These are phyloP conservation scores for Hypomontagnella submonticulosa DNA, from an alignment of 495 filamentous ascomycete genomes.

Conservation along the genomic window DNA sequence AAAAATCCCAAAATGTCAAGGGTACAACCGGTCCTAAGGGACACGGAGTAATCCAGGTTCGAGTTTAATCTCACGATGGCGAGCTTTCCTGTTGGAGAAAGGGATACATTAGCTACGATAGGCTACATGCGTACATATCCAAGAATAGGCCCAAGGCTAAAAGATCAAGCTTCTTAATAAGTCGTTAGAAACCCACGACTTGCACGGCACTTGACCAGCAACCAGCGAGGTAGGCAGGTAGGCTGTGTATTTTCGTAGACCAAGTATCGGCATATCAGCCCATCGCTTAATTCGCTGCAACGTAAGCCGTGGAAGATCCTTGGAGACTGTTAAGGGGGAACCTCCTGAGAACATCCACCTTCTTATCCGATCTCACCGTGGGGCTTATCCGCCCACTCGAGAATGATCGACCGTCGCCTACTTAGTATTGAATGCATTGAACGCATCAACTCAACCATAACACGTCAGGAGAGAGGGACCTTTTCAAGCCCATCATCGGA, in stretches of 20 bases:
- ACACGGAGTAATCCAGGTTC: constrained; percentile 20
- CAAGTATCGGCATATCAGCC: constrained; percentile 34
- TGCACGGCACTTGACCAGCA: constrained; percentile 36
- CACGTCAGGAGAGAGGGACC: constrained; percentile 4
- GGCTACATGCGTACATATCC: constrained; percentile 33
- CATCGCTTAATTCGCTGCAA: background rate
- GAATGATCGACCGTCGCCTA: constrained; percentile 25
- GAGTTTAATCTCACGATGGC: constrained; percentile 33
- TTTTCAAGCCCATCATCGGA: constrained; percentile 25
- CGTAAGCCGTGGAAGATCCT: background rate
- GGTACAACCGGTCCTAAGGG: constrained; percentile 9
- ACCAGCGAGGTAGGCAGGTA: constrained; percentile 13
- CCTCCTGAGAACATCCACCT: constrained; percentile 4
- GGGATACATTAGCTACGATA: constrained; percentile 23
- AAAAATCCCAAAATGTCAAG: constrained; percentile 25
- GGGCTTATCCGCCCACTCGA: constrained; percentile 29
- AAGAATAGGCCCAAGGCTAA: constrained; percentile 43
- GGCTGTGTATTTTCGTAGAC: constrained; percentile 32
- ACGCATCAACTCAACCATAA: constrained; percentile 24
- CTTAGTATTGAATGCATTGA: no score
- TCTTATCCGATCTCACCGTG: constrained; percentile 32
- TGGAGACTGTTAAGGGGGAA: constrained; percentile 30
- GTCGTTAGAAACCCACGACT: constrained; percentile 39
- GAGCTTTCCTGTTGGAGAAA: constrained; percentile 16
- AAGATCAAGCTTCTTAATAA: constrained; percentile 43